phyloP scores from a whole-genome alignment of 2,329 filamentous ascomycete genomes.

The Cordyceps pruinosa region DNA sequence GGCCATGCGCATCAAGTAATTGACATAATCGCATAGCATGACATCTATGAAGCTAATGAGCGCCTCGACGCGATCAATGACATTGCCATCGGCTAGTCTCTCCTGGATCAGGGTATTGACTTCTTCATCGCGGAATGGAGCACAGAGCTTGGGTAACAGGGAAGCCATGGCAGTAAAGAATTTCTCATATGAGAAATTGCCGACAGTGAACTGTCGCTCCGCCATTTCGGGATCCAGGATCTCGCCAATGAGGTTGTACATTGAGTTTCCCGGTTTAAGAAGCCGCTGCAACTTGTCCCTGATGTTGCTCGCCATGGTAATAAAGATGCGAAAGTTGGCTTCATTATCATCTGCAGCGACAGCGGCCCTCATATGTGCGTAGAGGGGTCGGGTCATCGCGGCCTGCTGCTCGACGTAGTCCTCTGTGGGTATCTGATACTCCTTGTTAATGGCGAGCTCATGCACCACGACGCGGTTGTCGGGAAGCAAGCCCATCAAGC shows the following conservation, averaged over 20 bases:
- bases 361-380: slow-evolving; percentile 52
- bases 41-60: slow-evolving; percentile 69
- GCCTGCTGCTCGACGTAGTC: slow-evolving; percentile 53
- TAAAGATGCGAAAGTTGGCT: slow-evolving; percentile 59
- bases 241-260: slow-evolving; percentile 69
- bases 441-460: slow-evolving; percentile 71
- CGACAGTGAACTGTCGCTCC: slow-evolving; percentile 59
- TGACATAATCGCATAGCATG: slow-evolving; percentile 74
- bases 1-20: slow-evolving; percentile 67
- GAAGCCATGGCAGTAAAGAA: slow-evolving; percentile 73
- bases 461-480: slow-evolving; percentile 71
- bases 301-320: slow-evolving; percentile 64
- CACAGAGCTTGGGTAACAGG: slow-evolving; percentile 71
- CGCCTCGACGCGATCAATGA: slow-evolving; percentile 70
- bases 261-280: slow-evolving; percentile 62
- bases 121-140: slow-evolving; percentile 71
- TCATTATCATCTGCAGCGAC: slow-evolving; percentile 61
- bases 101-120: slow-evolving; percentile 62
- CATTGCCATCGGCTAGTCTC: slow-evolving; percentile 51
- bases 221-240: slow-evolving; percentile 68
- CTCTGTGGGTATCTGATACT: slow-evolving; percentile 63
- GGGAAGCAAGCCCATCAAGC: slow-evolving; percentile 52
- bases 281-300: slow-evolving; percentile 66
- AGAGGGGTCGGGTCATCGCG: slow-evolving; percentile 41
- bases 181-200: slow-evolving; percentile 72